Base-by-base conservation (phyloP, 768 basidiomycete genomes). In the Phylloporus rhodoxanthus region DNA sequence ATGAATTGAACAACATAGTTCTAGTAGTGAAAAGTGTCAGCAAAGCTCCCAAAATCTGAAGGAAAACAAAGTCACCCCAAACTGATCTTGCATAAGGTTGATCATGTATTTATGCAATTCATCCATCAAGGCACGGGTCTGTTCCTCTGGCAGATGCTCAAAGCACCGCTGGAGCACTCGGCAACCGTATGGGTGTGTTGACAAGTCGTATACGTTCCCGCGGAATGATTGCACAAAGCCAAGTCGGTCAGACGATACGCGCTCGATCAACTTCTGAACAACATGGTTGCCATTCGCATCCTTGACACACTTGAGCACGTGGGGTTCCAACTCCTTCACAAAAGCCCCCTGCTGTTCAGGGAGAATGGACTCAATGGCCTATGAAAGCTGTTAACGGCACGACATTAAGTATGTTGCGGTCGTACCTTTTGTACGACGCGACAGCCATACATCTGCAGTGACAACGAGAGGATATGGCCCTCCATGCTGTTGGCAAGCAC, bases 1-100 rank as follows among this genome's bases (percentile, higher is more conserved):
- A 98, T 78, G 63, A 89, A 95, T 67, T 98, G 95, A 42, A 96
- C 81, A 29, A 98, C 95, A 68, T 96, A 97, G 63, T 95, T 92
- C 89, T 91, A 62, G 3, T 42, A 7, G 33, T 13, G 32, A n/a
- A 19, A 50, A 40, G 62, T 46, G 44, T 57, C 17, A 57, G 30
- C 5, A 30, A 47, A 17, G 15, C 23, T 8, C 2, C 32, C 39
- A 11, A 37, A 6, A 42, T 36, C 20, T n/a, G 37, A 8, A 30
- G 43, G 5, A 5, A 23, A 39, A n/a, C 33, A 45, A 19, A 70
- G 82, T 47, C 66, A 91, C 89, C 47, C 92, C 93, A 61, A 92
- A 96, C 64, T 91, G 87, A 69, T 97, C 89, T 62, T 86, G 82
- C 78, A 93, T 92, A 36, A 98, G 71, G 45, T 76, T 76, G 51